phyloP scores from a whole-genome alignment of 2,329 filamentous ascomycete species.

The Ascochyta clinopodiicola region DNA sequence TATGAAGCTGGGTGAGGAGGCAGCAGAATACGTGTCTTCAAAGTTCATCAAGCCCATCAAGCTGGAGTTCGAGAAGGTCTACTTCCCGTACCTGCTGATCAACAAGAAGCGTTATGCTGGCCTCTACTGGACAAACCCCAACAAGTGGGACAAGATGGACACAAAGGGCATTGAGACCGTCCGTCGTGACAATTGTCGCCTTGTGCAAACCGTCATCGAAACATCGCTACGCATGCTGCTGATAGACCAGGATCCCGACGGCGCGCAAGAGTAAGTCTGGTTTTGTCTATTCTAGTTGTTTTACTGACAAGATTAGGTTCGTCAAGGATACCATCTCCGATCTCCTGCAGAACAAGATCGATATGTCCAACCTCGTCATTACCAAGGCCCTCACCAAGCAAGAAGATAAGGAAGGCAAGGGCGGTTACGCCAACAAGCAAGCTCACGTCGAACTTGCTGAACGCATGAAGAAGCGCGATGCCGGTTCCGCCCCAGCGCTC shows the following conservation, averaged over 20 bases:
- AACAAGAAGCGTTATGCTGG: constrained; percentile 99
- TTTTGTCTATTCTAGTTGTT: background rate
- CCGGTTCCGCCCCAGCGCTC: constrained; percentile 87
- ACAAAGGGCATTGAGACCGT: constrained; percentile 99
- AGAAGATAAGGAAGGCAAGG: constrained; percentile 44
- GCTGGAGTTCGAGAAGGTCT: constrained; percentile 98
- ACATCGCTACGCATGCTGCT: constrained; percentile 94
- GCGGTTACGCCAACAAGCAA: constrained; percentile 82
- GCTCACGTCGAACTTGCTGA: constrained; percentile 94
- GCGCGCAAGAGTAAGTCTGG: constrained; percentile 83
- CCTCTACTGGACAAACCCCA: constrained; percentile 93
- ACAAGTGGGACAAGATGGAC: constrained; percentile 99
- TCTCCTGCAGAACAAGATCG: constrained; percentile 93
- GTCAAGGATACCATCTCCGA: constrained; percentile 97
- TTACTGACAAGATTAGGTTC: constrained; percentile 65
- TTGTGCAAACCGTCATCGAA: constrained; percentile 97
- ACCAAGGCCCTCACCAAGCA: constrained; percentile 91
- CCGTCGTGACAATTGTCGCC: constrained; percentile 90
- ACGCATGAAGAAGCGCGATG: constrained; percentile 96
- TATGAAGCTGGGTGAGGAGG: constrained; percentile 96
- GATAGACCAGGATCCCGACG: constrained; percentile 88
- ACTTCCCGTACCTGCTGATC: constrained; percentile 96
- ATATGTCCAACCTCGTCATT: constrained; percentile 99
- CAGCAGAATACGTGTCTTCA: constrained; percentile 82
- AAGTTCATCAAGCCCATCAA: constrained; percentile 98